Conservation (phyloP, 495 filamentous ascomycete genomes). For the Aspergillus hancockii region DNA sequence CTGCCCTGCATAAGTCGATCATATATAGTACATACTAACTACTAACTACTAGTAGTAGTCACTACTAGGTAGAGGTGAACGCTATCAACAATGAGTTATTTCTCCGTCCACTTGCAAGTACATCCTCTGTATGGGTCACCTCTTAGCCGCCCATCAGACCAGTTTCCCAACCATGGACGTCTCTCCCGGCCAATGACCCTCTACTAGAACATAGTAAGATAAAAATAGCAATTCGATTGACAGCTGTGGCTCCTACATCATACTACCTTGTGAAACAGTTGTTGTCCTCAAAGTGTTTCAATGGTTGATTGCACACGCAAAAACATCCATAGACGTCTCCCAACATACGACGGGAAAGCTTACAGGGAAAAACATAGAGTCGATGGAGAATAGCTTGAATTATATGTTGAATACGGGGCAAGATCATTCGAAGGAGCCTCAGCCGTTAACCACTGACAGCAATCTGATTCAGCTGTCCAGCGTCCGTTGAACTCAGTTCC, state of each 20-base stretch:
- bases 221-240: not conserved
- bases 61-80: too few species aligned
- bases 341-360: too few species aligned
- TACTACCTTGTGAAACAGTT: not conserved
- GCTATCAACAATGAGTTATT: too few species aligned
- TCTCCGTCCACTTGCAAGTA: too few species aligned
- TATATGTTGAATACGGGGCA: slow-evolving; percentile 15
- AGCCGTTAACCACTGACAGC: not conserved
- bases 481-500: slow-evolving; percentile 4
- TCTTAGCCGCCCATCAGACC: not conserved
- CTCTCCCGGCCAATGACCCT: not conserved
- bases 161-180: not conserved
- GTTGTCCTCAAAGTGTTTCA: too few species aligned
- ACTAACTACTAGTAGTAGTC: too few species aligned
- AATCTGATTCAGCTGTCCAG: not conserved
- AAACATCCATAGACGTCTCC: too few species aligned
- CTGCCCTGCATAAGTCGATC: too few species aligned
- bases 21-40: too few species aligned
- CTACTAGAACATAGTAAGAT: not conserved
- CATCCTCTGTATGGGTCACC: too few species aligned
- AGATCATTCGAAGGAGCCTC: slow-evolving; percentile 1
- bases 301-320: too few species aligned
- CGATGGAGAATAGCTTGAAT: slow-evolving; percentile 3
- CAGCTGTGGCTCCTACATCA: not conserved
- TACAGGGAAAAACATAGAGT: too few species aligned